Evolutionary conservation across 2,329 filamentous ascomycete genomes (phyloP).

Genomic region (Trichoderma endophyticum): DNA sequence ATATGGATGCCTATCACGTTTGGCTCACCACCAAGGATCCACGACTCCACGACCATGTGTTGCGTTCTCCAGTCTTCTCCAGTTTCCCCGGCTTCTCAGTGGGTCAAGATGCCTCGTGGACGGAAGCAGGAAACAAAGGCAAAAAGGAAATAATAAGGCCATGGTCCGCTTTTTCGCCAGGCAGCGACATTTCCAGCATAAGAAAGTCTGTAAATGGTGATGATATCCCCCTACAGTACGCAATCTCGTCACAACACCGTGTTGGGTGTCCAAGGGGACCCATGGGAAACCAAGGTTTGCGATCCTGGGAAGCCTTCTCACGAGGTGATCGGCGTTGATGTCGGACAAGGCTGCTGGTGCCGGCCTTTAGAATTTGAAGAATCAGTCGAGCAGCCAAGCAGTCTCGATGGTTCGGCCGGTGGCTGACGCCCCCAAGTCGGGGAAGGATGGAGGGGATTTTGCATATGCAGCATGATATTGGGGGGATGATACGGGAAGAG

Average conservation of each 20-base stretch:
- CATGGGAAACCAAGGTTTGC: neutral
- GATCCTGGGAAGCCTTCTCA: neutral
- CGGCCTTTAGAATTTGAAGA: neutral
- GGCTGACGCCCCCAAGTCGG: neutral
- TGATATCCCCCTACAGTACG: conserved; percentile 9
- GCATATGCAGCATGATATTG: neutral
- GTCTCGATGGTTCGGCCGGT: neutral
- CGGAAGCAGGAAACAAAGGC: neutral
- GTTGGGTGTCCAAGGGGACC: neutral
- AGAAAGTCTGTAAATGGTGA: neutral
- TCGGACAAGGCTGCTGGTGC: neutral
- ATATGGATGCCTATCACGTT: neutral
- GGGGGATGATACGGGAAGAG: neutral
- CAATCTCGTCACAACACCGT: neutral
- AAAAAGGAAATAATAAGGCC: neutral
- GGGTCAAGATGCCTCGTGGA: conserved; percentile 10
- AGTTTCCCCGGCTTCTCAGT: neutral
- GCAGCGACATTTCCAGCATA: conserved; percentile 1
- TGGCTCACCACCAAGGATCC: neutral
- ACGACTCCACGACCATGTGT: neutral
- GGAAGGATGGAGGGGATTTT: neutral
- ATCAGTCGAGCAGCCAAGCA: neutral
- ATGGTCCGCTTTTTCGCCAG: conserved; percentile 14
- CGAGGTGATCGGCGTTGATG: conserved; percentile 12
- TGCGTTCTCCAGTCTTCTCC: neutral